phyloP scores from a whole-genome alignment of 2,329 filamentous ascomycete species.

The Calonectria fujianensis region DNA sequence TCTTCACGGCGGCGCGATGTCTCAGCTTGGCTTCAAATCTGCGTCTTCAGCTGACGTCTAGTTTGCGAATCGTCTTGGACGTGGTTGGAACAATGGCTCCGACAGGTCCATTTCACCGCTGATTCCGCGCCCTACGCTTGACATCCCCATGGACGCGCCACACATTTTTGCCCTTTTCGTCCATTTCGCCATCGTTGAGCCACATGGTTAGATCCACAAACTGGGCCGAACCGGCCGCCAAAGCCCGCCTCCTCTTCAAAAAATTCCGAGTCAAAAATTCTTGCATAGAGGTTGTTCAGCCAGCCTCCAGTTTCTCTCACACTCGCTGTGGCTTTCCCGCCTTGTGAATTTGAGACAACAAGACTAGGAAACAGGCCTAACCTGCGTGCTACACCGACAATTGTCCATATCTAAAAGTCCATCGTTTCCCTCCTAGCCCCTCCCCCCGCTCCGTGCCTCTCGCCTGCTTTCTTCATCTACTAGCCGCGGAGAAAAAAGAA shows the following conservation, averaged over 20 bases:
- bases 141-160: neutral
- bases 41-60: neutral
- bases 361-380: neutral
- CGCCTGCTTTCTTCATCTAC: neutral
- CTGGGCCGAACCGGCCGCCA: constrained; percentile 4
- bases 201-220: constrained; percentile 6
- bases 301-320: neutral
- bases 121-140: neutral
- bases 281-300: neutral
- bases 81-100: neutral
- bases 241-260: neutral
- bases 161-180: neutral
- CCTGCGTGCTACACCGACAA: constrained; percentile 10
- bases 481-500: neutral
- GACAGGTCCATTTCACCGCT: neutral
- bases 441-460: neutral
- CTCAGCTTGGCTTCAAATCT: neutral
- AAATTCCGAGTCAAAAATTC: neutral
- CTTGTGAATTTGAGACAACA: constrained; percentile 14
- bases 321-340: neutral
- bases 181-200: constrained; percentile 3
- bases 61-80: neutral
- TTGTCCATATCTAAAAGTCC: constrained; percentile 8
- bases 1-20: neutral
- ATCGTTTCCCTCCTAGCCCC: neutral